These are phyloP conservation scores for Pyropia haitanensis DNA, from an alignment of 23 red algal species.

Conservation along the genomic window DNA sequence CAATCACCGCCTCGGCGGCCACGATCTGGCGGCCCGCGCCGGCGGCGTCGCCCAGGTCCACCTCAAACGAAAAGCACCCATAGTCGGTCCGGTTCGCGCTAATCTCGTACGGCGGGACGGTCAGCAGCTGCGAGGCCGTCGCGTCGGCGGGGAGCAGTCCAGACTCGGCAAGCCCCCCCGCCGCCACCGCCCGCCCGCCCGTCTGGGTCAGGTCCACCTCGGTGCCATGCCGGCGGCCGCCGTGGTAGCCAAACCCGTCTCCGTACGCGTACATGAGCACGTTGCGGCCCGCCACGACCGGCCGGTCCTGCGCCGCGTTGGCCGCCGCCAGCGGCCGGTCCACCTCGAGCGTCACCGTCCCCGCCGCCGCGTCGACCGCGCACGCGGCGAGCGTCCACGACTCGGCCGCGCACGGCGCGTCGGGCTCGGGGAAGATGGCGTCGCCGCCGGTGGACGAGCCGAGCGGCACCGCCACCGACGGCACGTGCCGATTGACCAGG, in stretches of 20 bases:
- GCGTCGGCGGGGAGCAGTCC: slow-evolving; percentile 5
- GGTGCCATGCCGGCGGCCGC: slow-evolving; percentile 2
- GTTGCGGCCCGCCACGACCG: slow-evolving; percentile 13
- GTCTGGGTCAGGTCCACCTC: slow-evolving; percentile 8
- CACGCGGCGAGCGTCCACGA: slow-evolving; percentile 27
- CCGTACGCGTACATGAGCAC: slow-evolving; percentile 48
- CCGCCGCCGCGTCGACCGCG: not conserved
- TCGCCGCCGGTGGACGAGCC: slow-evolving; percentile 7
- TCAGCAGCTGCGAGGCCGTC: slow-evolving; percentile 16
- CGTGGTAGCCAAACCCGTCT: slow-evolving; percentile 24
- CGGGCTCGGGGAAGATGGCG: slow-evolving; percentile 35
- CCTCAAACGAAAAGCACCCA: slow-evolving; percentile 14
- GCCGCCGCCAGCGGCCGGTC: slow-evolving; percentile 25
- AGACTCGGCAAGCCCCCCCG: not conserved
- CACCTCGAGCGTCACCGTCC: slow-evolving; percentile 31
- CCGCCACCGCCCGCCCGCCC: not conserved
- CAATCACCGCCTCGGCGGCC: slow-evolving; percentile 34
- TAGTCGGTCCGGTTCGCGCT: slow-evolving; percentile 12
- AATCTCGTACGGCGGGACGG: slow-evolving; percentile 10
- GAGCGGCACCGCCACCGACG: slow-evolving; percentile 27
- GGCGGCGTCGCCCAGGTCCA: slow-evolving; percentile 1
- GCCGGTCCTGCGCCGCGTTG: slow-evolving; percentile 26
- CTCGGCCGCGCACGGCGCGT: slow-evolving; percentile 18
- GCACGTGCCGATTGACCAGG: slow-evolving; percentile 36
- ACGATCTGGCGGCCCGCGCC: slow-evolving; percentile 34